A percentile compares a stretch with the other conserved stretches of the same genome.
phyloP scores from a whole-genome alignment of 2,329 filamentous ascomycete genomes.

The Aureobasidium sp. region DNA sequence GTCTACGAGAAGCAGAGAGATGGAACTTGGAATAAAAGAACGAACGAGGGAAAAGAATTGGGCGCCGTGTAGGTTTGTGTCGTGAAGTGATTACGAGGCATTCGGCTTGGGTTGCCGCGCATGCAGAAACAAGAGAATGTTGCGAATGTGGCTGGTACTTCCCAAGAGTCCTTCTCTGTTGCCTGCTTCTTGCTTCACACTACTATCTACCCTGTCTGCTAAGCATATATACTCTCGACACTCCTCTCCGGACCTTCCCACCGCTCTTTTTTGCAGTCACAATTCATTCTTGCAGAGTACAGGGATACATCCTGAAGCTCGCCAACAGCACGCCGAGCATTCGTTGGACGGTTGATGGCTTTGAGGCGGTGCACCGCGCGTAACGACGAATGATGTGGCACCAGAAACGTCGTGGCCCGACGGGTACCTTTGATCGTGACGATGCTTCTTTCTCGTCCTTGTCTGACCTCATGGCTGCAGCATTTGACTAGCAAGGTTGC shows the following conservation, averaged over 20 bases:
- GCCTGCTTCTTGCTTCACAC: not conserved
- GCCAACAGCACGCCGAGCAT: not conserved
- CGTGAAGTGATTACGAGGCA: conserved; percentile 6
- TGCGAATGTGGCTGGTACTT: conserved; percentile 11
- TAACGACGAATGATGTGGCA: conserved; percentile 7
- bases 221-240: not conserved
- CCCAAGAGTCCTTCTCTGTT: not conserved
- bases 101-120: conserved; percentile 8
- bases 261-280: not conserved
- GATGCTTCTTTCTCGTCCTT: not conserved
- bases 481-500: not conserved
- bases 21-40: not conserved
- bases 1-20: not conserved
- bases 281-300: not conserved
- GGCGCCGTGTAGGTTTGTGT: conserved; percentile 6
- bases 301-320: not conserved
- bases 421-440: conserved; percentile 4
- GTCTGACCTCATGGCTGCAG: not conserved
- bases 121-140: conserved; percentile 9
- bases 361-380: conserved; percentile 7
- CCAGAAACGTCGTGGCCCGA: conserved; percentile 10
- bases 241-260: not conserved
- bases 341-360: not conserved
- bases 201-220: not conserved
- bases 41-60: not conserved